Conservation (phyloP, 192 early-diverging fungal genomes). For the Chytriomyces sp. region DNA sequence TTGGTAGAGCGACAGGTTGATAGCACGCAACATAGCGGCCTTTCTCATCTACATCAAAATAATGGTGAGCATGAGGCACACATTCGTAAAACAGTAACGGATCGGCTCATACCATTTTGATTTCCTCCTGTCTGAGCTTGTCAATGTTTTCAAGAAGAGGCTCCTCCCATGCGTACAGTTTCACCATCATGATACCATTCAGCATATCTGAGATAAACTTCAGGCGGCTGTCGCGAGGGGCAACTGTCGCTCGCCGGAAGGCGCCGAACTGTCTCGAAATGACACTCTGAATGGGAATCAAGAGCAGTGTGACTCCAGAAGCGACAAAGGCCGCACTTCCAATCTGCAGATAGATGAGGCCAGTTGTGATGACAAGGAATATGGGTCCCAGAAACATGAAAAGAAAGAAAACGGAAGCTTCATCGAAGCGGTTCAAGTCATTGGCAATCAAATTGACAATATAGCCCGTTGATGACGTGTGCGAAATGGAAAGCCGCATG, state of each 20-base stretch:
- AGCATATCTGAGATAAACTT: constrained; percentile 47
- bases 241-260: constrained; percentile 26
- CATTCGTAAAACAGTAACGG: background rate
- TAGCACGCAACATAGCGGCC: constrained; percentile 36
- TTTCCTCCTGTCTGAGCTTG: constrained; percentile 31
- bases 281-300: constrained; percentile 45
- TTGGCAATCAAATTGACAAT: constrained; percentile 42
- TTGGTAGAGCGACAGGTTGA: constrained; percentile 53
- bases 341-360: constrained; percentile 47
- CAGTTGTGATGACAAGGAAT: constrained; percentile 26
- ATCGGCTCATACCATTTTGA: constrained; percentile 19
- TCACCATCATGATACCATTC: constrained; percentile 49
- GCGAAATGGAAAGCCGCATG: constrained; percentile 31
- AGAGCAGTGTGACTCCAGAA: constrained; percentile 14
- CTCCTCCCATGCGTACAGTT: constrained; percentile 53
- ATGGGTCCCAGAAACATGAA: constrained; percentile 47
- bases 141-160: constrained; percentile 42
- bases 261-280: constrained; percentile 38
- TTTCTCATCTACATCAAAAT: constrained; percentile 11
- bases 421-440: constrained; percentile 44
- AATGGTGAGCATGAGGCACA: background rate
- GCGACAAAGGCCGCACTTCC: constrained; percentile 37
- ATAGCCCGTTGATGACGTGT: constrained; percentile 36
- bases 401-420: constrained; percentile 24
- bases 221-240: constrained; percentile 39